Evolutionary conservation across 208 protist genomes (phyloP).

Genomic region (Wallacemonas sp.): DNA sequence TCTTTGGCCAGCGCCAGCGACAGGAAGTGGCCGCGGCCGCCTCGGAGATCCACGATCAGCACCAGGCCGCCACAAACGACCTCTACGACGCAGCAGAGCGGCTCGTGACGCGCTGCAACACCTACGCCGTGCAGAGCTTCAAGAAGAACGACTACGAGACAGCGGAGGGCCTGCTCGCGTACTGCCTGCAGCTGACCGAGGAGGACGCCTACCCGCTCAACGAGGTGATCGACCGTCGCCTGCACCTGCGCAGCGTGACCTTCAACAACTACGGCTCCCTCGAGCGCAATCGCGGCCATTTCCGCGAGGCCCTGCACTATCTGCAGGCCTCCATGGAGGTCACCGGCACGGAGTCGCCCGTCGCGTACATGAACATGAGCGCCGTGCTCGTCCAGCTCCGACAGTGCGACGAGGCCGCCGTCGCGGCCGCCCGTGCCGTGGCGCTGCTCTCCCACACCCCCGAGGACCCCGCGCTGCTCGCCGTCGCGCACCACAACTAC

Average conservation of each 20-base stretch:
- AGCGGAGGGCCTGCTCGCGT: conserved; percentile 57
- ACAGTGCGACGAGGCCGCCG: conserved; percentile 74
- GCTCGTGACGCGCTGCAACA: conserved; percentile 78
- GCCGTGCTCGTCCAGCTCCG: conserved; percentile 85
- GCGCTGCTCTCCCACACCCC: conserved; percentile 61
- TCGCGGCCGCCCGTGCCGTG: conserved; percentile 70
- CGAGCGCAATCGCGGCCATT: conserved; percentile 85
- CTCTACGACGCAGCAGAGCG: conserved; percentile 75
- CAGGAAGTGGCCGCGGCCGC: conserved; percentile 20
- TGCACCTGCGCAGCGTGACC: conserved; percentile 79
- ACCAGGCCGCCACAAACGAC: conserved; percentile 31
- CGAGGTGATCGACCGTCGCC: conserved; percentile 56
- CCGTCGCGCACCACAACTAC: conserved; percentile 90
- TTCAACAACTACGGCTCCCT: conserved; percentile 92
- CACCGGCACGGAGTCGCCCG: conserved; percentile 74
- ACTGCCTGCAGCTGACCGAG: conserved; percentile 71
- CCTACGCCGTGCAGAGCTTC: conserved; percentile 65
- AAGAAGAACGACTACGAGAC: conserved; percentile 76
- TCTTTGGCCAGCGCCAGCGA: conserved; percentile 5
- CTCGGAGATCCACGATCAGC: conserved; percentile 16
- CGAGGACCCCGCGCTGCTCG: conserved; percentile 81
- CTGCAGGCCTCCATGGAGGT: conserved; percentile 79
- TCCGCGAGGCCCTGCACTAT: conserved; percentile 66
- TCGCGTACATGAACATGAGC: conserved; percentile 90
- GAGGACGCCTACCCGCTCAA: conserved; percentile 66